phyloP scores from a whole-genome alignment of 2,329 filamentous ascomycete species.

The Colletotrichum cuscutae region DNA sequence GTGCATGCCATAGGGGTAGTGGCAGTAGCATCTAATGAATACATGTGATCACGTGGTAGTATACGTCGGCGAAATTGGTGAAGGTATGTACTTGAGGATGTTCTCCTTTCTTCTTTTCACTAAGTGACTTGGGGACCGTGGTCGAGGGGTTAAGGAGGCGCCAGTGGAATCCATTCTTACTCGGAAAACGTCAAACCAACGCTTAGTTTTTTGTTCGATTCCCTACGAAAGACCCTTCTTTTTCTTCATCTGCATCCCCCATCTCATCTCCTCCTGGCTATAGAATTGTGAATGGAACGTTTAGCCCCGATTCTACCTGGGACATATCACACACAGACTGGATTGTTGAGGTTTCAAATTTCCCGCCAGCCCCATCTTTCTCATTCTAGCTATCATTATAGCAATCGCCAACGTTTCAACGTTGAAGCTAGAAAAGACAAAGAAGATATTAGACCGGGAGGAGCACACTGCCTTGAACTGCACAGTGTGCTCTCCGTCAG shows the following conservation, averaged over 20 bases:
- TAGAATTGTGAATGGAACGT: too few species aligned
- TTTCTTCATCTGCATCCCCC: too few species aligned
- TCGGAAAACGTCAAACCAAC: too few species aligned
- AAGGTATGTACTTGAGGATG: not conserved
- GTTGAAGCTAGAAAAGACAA: not conserved
- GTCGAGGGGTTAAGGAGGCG: not conserved
- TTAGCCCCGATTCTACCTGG: too few species aligned
- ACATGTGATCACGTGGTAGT: not conserved
- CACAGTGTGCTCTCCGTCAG: not conserved
- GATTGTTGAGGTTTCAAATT: too few species aligned
- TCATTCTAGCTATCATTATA: too few species aligned
- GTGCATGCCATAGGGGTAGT: not conserved
- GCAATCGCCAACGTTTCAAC: too few species aligned
- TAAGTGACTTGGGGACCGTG: not conserved
- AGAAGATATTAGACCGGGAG: not conserved
- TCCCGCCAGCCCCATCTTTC: too few species aligned
- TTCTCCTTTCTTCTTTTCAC: not conserved
- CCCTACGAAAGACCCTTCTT: too few species aligned
- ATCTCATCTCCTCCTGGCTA: too few species aligned
- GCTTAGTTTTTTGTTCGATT: not conserved
- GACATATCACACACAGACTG: too few species aligned
- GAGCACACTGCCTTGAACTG: not conserved
- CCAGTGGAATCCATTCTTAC: not conserved
- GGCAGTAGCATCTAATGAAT: not conserved
- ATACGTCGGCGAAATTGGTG: not conserved